Evolutionary conservation across 139 green algal genomes (phyloP).

Genomic region (Pleodorina starrii): DNA sequence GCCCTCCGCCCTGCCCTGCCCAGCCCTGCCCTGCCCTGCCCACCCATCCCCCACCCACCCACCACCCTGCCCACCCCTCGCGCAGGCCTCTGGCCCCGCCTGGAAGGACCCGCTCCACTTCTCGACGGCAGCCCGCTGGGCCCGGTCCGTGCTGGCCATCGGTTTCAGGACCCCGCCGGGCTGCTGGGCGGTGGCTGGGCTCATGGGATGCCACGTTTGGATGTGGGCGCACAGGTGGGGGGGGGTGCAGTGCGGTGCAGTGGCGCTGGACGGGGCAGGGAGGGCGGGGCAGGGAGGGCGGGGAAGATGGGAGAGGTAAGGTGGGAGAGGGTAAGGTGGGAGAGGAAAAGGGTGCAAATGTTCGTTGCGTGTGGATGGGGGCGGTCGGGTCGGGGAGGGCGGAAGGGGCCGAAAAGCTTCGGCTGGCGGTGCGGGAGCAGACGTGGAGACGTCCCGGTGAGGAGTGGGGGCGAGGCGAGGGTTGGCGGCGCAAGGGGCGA

Average conservation of each 20-base stretch:
- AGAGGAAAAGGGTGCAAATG: background rate
- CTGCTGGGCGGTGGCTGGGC: constrained; percentile 56
- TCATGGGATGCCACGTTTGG: constrained; percentile 73
- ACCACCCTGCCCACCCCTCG: background rate
- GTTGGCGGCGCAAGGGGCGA: too few species aligned
- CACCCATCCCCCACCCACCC: background rate
- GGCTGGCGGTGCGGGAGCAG: too few species aligned
- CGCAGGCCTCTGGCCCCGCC: constrained; percentile 1
- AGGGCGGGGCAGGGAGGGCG: background rate
- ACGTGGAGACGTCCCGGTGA: too few species aligned
- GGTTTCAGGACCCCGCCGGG: constrained; percentile 64
- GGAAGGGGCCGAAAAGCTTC: background rate
- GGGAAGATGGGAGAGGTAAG: background rate
- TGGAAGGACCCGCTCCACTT: constrained; percentile 17
- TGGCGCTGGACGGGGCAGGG: too few species aligned
- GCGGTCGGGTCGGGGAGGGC: background rate
- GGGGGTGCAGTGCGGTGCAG: too few species aligned
- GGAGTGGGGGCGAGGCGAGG: too few species aligned
- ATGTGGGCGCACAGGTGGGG: constrained; percentile 54
- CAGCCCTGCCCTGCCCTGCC: background rate
- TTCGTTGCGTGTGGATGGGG: background rate
- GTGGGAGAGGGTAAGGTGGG: background rate
- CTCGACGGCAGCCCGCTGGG: background rate
- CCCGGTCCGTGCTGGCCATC: constrained; percentile 53
- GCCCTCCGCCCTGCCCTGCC: background rate